Evolutionary conservation across 352 stramenopile species (phyloP), one percentile per base, ranked within the genome.

Genomic region (Phytophthora tentaculata): DNA sequence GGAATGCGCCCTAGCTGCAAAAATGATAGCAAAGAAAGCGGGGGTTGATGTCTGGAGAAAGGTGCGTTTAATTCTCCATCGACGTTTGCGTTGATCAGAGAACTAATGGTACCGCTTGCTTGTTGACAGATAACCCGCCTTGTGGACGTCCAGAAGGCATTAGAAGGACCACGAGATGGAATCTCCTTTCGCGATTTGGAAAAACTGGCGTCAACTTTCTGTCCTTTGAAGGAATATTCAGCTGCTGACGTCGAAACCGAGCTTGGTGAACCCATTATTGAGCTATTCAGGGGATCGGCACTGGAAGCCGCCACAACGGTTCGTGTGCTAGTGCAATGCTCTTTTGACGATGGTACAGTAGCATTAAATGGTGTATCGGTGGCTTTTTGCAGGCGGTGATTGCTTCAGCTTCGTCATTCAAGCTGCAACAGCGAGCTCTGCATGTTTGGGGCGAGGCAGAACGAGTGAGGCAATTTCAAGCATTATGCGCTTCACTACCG

Each of bases 381-480:
- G 17, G 14, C n/a, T 17, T n/a, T 51, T 1, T 50, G 22, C 49
- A 87, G 76, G 52, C 45, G 19, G 81, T 88, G 1, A 6, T 90
- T 16, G 56, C 44, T 22, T 74, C 69, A 12, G 67, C 67, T 10
- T 35, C 58, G 7, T 53, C 37, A 0, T 89, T 92, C 56, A 77
- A 79, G 43, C 72, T 92, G 37, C 68, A 72, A 44, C 76, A 95
- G 45, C 72, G 89, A 28, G 86, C 70, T 51, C 64, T 68, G 5
- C 89, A 97, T 56, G 86, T 95, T 16, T 94, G 80, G 75, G 50
- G 71, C 2, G 89, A 96, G 52, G 80, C 85, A 1, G 67, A 79
- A n/a, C 83, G 88, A 12, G 88, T 96, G 1, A 19, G 70, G 19
- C 49, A 79, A 26, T 92, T 95, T 56, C 61, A 52, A 35, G 5